Conservation (phyloP, 768 basidiomycete genomes). For the Melanogaster broomeanus region DNA sequence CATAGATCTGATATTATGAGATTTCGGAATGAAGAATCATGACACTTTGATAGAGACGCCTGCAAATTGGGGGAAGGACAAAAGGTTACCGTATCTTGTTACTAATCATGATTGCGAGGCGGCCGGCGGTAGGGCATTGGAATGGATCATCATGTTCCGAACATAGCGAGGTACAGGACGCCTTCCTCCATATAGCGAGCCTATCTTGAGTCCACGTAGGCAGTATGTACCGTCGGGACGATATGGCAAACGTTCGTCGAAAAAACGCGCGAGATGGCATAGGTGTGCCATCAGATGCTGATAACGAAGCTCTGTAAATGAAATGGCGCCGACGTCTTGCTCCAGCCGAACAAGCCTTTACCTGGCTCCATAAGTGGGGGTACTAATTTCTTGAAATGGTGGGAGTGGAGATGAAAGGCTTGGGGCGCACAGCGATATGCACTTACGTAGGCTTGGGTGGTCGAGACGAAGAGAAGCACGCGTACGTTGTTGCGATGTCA, state of each 20-base stretch:
- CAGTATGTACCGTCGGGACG: slow-evolving; percentile 14
- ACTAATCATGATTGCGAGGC: slow-evolving; percentile 2
- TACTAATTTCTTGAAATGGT: too few relatives aligned
- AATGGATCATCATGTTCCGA: slow-evolving; percentile 10
- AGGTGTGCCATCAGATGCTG: too few relatives aligned
- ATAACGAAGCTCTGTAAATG: too few relatives aligned
- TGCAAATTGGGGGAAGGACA: background rate
- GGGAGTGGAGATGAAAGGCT: too few relatives aligned
- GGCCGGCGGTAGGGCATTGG: slow-evolving; percentile 6
- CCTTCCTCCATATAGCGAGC: slow-evolving; percentile 15
- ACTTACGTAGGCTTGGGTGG: too few relatives aligned
- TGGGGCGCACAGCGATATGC: too few relatives aligned
- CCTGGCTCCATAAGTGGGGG: too few relatives aligned
- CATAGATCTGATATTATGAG: too few relatives aligned
- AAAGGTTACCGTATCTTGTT: background rate
- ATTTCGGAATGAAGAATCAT: slow-evolving; percentile 11
- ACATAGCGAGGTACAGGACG: slow-evolving; percentile 10
- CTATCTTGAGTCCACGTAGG: slow-evolving; percentile 2
- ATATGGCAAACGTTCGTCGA: slow-evolving; percentile 24
- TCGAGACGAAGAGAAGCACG: too few relatives aligned
- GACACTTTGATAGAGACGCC: slow-evolving; percentile 5
- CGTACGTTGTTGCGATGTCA: too few relatives aligned
- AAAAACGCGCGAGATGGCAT: background rate
- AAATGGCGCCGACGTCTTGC: too few relatives aligned
- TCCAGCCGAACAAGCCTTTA: too few relatives aligned